Conservation (phyloP, 139 green algal species). For the Spirogloea muscicola region DNA sequence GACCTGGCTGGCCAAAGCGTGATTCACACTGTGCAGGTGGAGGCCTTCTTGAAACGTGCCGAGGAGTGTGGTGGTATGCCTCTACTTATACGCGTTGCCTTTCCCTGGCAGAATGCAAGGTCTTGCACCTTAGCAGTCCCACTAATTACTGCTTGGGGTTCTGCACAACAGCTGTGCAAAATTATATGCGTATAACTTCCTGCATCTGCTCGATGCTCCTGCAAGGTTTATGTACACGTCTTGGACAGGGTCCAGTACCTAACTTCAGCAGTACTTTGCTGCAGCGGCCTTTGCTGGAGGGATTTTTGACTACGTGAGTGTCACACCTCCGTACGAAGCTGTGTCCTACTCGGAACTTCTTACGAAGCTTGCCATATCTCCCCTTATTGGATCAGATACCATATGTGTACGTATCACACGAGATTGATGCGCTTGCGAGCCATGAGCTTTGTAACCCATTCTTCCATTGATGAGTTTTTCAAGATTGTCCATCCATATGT, state of each 20-base stretch:
- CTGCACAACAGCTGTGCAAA: too few species aligned
- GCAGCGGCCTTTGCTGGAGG: not conserved
- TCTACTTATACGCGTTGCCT: too few species aligned
- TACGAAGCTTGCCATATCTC: constrained; percentile 63
- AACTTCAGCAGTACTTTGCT: too few species aligned
- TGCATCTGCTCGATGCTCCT: too few species aligned
- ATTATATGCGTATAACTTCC: too few species aligned
- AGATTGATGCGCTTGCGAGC: not conserved
- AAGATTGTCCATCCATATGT: not conserved
- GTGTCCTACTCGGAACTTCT: constrained; percentile 83
- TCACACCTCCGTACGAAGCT: constrained; percentile 85
- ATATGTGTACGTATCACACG: constrained; percentile 3
- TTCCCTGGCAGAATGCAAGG: too few species aligned
- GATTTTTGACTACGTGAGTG: constrained; percentile 85
- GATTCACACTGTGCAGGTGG: constrained; percentile 30
- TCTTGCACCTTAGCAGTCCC: too few species aligned
- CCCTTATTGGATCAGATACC: constrained; percentile 58
- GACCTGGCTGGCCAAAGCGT: not conserved
- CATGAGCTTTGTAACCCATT: not conserved
- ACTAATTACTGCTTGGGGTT: too few species aligned
- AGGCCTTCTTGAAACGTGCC: too few species aligned
- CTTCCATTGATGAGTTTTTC: not conserved
- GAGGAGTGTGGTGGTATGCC: too few species aligned
- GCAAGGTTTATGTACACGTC: too few species aligned
- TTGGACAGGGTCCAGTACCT: too few species aligned